Evolutionary conservation across 148 eudicot species (phyloP), one percentile per base, ranked within the genome.

Genomic region (Bassia scoparia): DNA sequence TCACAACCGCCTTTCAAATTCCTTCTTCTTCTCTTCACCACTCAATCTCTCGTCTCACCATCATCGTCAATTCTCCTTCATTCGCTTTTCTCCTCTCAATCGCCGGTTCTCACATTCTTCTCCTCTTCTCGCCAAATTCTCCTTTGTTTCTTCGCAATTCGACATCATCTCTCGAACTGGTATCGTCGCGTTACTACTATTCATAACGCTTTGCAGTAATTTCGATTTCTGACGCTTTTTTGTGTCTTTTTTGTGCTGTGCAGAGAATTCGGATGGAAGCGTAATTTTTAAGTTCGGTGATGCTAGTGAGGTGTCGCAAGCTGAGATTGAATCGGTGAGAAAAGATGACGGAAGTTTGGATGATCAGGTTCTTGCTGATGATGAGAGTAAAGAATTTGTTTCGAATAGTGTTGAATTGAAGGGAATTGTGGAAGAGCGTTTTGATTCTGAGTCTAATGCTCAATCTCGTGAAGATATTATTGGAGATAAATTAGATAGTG

Each of bases 221-320:
- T 62, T 21, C 44, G 23, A 43, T 20, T 21, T 17, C 67, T 81
- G 26, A 26, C 76, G 18, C 53, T 24, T 68, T 72, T 65, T 62
- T 46, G 20, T 73, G 33, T 73, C 31, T 48, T 54, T 68, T 59
- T 67, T 33, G 71, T 66, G 31, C 26, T 56, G 23, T 65, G 82
- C 83, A 93, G 98, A 86, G 74, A 59, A 75, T 64, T 74, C 84
- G 20, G 94, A 93, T 73, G 98, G 98, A 67, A 90, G 90, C 61
- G 33, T 87, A 60, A 41, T 86, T 33, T 93, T 93, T 74, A 87
- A 79, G 68, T 93, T 93, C 63, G 98, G 91, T n/a, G 90, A 93
- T 30, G 83, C 77, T 1, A 83, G 83, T 52, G 88, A 87, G 62
- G 58, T 85, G 50, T 81, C 67, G 61, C 35, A 33, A 18, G 21